Base-by-base conservation (phyloP, 495 filamentous ascomycete genomes). In the Neurospora hispaniola region DNA sequence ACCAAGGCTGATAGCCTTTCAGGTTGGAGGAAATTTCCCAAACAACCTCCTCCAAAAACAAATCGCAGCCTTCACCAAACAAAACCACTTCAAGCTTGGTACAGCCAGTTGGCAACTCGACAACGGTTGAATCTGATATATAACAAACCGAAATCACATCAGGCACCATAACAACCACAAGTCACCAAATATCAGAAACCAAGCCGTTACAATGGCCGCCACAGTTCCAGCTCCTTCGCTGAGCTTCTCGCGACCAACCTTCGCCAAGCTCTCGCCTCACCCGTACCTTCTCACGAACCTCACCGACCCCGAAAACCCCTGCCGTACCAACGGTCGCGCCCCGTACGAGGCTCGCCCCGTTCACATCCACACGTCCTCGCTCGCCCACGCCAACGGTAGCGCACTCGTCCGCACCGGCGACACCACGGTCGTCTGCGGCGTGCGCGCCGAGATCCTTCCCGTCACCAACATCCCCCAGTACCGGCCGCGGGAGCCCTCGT, bases 231-330 rank as follows among this genome's bases (percentile, higher is more conserved):
- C 75, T 16, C 71, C 78, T 14, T 76, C 81, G 18, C 86, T 94
- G 71, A 88, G 90, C 66, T 90, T 97, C 72, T 89, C 96, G 1
- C 90, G 91, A 66, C 87, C 88, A 41, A 92, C 92, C 77, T 97
- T 97, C 80, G 94, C 94, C 73, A 94, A 94, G 73, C 89, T 99
- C 80, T 90, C 94, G 72, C 96, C 96, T 9, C 89, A 90, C 74
- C 90, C 93, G 42, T 98, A 91, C 85, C 94, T 98, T 70, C 91
- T 94, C 79, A 91, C 93, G 40, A 94, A 94, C 78, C 91, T 99
- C 73, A 85, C 90, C 44, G 86, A 89, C n/a, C 78, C 87, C 38
- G 75, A 84, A 42, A 82, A 84, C 42, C 82, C 88, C 5, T 81
- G 86, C 42, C 91, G 95, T 75, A 90, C 93, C 75, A 96, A 94